Conservation (phyloP, 2,329 filamentous ascomycete species). For the Arthroderma sp. region DNA sequence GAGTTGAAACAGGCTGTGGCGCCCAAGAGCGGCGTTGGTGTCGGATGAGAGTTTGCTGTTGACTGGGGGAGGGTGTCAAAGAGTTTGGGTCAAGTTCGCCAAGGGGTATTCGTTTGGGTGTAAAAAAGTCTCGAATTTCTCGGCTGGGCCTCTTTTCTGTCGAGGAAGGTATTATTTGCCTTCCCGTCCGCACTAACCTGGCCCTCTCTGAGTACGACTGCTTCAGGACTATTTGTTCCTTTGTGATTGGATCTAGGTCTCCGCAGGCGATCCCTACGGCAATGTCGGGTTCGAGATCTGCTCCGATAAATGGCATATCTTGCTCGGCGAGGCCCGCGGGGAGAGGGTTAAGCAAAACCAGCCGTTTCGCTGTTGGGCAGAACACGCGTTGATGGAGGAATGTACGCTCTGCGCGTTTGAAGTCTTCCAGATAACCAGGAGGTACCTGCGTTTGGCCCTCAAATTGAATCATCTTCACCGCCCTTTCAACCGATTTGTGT, state of each 20-base stretch:
- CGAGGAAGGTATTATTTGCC: conserved; percentile 29
- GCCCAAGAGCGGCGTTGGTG: conserved; percentile 44
- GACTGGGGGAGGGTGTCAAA: conserved; percentile 53
- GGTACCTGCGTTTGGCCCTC: conserved; percentile 77
- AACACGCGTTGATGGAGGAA: conserved; percentile 93
- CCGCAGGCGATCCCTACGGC: conserved; percentile 65
- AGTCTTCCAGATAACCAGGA: conserved; percentile 64
- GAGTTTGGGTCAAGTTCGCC: conserved; percentile 55
- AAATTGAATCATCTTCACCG: conserved; percentile 72
- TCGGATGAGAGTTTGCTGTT: conserved; percentile 37
- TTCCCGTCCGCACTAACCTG: conserved; percentile 23
- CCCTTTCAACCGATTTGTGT: conserved; percentile 71
- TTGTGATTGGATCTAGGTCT: conserved; percentile 81
- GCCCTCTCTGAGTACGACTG: conserved; percentile 20
- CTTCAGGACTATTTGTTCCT: conserved; percentile 43
- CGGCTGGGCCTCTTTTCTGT: conserved; percentile 46
- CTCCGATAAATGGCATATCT: conserved; percentile 71
- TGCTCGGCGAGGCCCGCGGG: conserved; percentile 50
- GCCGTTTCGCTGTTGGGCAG: conserved; percentile 55
- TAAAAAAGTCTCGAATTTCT: conserved; percentile 54
- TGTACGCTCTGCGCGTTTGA: conserved; percentile 76
- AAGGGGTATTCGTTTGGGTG: conserved; percentile 47
- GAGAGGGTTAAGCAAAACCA: conserved; percentile 64
- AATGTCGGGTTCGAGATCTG: conserved; percentile 52
- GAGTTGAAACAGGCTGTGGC: conserved; percentile 35